A percentile compares a stretch with the other conserved stretches of the same genome.
phyloP scores from a whole-genome alignment of 2,329 filamentous ascomycete genomes.

The Diplodia seriata region DNA sequence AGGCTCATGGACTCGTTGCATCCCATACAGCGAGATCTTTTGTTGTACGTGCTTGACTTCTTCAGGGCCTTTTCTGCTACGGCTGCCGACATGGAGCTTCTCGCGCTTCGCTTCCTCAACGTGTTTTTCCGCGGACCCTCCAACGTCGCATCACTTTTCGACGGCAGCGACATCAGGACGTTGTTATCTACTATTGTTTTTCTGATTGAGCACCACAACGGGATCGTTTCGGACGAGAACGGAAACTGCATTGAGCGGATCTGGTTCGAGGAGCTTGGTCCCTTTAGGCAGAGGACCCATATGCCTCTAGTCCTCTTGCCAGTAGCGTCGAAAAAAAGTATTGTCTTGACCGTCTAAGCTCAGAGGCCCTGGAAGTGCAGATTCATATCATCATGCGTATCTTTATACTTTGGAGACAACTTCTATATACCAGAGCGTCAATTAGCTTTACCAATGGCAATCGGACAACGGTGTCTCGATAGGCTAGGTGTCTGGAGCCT shows the following conservation, averaged over 20 bases:
- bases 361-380: no score
- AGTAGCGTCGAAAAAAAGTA: not conserved
- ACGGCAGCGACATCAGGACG: not conserved
- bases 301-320: not conserved
- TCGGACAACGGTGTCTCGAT: not conserved
- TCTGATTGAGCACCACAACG: not conserved
- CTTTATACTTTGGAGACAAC: no score
- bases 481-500: not conserved
- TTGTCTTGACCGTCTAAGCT: not conserved
- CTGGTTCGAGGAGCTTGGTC: not conserved
- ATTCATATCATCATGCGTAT: not conserved
- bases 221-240: not conserved
- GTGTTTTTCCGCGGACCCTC: slow-evolving; percentile 1
- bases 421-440: not conserved
- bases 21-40: not conserved
- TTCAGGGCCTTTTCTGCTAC: not conserved
- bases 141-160: not conserved
- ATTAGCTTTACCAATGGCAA: not conserved
- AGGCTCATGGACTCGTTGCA: not conserved
- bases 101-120: slow-evolving; percentile 4
- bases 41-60: not conserved
- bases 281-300: not conserved
- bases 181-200: not conserved
- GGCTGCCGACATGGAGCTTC: not conserved
- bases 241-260: not conserved